These are phyloP conservation scores for Striga asiatica DNA, from an alignment of 257 asterid species.

Conservation along the genomic window DNA sequence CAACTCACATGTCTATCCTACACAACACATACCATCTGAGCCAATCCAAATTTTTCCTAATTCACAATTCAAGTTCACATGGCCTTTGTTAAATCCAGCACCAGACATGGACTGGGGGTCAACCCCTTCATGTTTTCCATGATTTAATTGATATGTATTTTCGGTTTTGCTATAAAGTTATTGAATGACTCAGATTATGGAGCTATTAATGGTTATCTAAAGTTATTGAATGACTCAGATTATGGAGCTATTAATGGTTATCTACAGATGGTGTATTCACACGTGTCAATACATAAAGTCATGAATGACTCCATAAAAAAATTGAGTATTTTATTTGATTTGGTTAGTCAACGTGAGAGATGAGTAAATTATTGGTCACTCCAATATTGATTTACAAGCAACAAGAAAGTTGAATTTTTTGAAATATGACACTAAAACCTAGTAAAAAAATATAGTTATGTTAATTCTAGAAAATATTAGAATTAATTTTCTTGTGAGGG, in stretches of 20 bases:
- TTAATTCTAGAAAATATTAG: too few species aligned
- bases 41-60: not conserved
- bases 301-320: not conserved
- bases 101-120: constrained; percentile 23
- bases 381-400: not conserved
- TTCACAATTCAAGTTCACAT: constrained; percentile 13
- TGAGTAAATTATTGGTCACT: not conserved
- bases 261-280: too few species aligned
- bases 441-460: too few species aligned
- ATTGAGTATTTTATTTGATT: not conserved
- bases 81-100: constrained; percentile 6
- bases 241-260: too few species aligned
- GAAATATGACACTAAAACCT: too few species aligned
- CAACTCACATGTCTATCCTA: constrained; percentile 14
- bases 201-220: too few species aligned
- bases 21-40: not conserved
- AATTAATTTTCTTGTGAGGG: too few species aligned
- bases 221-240: too few species aligned
- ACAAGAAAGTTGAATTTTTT: too few species aligned
- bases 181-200: too few species aligned
- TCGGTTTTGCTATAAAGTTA: too few species aligned
- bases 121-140: not conserved
- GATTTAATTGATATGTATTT: not conserved
- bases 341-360: not conserved
- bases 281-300: too few species aligned